Conservation (phyloP, 495 filamentous ascomycete species). For the Xylaria telfairii region DNA sequence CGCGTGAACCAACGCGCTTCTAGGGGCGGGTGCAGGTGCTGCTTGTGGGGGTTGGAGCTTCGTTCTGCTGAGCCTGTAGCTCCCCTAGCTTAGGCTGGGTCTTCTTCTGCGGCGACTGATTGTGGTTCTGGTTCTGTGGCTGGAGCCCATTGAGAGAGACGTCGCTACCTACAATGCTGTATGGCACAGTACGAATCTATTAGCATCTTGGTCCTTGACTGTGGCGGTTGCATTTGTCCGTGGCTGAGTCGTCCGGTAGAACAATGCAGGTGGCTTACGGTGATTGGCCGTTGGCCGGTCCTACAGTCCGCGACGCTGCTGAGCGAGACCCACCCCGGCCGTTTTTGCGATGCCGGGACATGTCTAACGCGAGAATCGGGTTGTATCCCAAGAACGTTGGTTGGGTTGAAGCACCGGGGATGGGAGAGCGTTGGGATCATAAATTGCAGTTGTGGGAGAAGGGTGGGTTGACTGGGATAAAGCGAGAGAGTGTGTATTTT, state of each 20-base stretch:
- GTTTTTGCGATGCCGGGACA: not conserved
- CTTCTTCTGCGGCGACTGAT: conserved; percentile 1
- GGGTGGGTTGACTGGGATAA: not conserved
- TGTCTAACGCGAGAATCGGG: not conserved
- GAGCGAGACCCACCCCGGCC: conserved; percentile 11
- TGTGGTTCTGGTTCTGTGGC: conserved; percentile 12
- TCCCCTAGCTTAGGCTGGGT: not conserved
- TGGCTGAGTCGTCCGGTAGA: conserved; percentile 10
- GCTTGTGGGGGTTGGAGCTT: conserved; percentile 9
- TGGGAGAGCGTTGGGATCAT: not conserved
- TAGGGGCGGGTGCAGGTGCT: conserved; percentile 18
- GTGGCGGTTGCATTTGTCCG: not conserved
- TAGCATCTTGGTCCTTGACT: not conserved
- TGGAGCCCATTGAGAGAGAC: not conserved
- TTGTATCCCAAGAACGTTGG: not conserved
- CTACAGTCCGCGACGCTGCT: not conserved
- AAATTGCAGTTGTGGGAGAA: not conserved
- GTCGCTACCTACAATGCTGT: not conserved
- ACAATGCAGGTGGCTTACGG: conserved; percentile 17
- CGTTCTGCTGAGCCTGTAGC: not conserved
- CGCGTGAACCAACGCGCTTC: conserved; percentile 27
- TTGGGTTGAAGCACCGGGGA: not conserved
- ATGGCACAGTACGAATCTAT: not conserved
- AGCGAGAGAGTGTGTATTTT: not conserved
- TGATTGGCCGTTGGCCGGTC: conserved; percentile 9